Evolutionary conservation across 2,329 filamentous ascomycete species (phyloP), one percentile per base, ranked within the genome.

Genomic region (Aspergillus amoenus): DNA sequence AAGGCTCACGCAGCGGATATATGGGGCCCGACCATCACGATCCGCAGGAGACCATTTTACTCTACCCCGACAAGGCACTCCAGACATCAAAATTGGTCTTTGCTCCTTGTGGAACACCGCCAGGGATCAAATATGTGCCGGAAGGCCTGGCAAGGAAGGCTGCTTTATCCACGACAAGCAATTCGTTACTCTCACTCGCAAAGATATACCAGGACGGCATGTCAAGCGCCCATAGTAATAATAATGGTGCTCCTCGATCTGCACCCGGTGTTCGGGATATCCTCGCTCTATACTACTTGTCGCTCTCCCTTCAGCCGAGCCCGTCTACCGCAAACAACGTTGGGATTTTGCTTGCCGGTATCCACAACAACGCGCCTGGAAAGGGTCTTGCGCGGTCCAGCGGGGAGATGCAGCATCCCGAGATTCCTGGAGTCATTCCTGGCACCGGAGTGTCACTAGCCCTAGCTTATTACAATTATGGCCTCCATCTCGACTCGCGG

Each of bases 301-400:
- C 94, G 0, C 79, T 99, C 3, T 96, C 94, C 0, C 81, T 99
- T 2, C 94, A 97, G 62, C 93, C 94, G 47, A 97, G 94, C 67
- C 94, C 94, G 2, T 99, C 94, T 0, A 99, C 94, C 0, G 94
- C 94, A 0, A 99, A 99, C 71, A 99, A 99, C 71, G 93, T 99
- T 12, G 94, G 94, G 3, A 99, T 99, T 55, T 81, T 99, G 27
- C 84, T 99, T n/a, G 94, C 94, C 5, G 91, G 94, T 56, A 90
- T 97, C 18, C 94, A 96, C 69, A 92, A 96, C 65, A 81, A 80
- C 24, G 69, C 72, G 12, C 75, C 76, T 3, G 74, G 76, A 8
- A 80, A 77, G 55, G 64, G 64, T 18, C 61, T 68, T 50, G 58
- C 73, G 60, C 68, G 68, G 12, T 62, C 69, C 3, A 68, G 67